Evolutionary conservation across 169 alveolate species (phyloP), one percentile per base, ranked within the genome.

Genomic region (Babesia caballi): DNA sequence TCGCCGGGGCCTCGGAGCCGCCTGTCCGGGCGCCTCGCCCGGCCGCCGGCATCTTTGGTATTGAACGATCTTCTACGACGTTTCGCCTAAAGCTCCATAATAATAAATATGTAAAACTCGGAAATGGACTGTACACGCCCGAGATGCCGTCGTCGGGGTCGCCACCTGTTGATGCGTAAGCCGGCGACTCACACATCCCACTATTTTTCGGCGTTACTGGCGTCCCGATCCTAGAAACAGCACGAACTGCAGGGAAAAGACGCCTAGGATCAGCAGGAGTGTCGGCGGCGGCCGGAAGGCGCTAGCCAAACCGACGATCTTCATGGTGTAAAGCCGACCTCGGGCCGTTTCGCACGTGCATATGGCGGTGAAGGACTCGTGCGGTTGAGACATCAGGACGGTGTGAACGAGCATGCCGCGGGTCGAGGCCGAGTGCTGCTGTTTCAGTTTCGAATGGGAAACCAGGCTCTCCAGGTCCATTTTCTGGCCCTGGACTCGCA

Each of bases 301-400:
- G 53, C 53, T 6, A 11, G 25, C 5, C 42, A 25, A n/a, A n/a
- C 11, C 11, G 42, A 28, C 21, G 19, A 63, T 14, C 21, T 49
- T 63, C 60, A 63, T 44, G 33, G 54, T 47, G 47, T 35, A 42
- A 30, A 1, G 19, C 15, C 15, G 44, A 25, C 73, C 73, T 12
- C 46, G 15, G 7, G 25, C 28, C 15, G 42, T 23, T 3, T 63
- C 73, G 73, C 73, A 63, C 6, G 61, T 63, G 47, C 73, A 63
- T 1, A 32, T 1, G 9, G 73, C 73, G 15, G 23, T 21, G 15
- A 63, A 28, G n/a, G 41, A 7, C 4, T 15, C 49, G 25, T 17
- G 12, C 28, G 9, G 4, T 11, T 63, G 4, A 27, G 47, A 7
- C 38, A 49, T 21, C 0, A 63, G 53, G 0, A 25, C 60, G 11